A percentile compares a stretch with the other conserved stretches of the same genome.
Evolutionary conservation across 2,329 filamentous ascomycete genomes (phyloP).

Genomic region (Magnaporthales sp.): DNA sequence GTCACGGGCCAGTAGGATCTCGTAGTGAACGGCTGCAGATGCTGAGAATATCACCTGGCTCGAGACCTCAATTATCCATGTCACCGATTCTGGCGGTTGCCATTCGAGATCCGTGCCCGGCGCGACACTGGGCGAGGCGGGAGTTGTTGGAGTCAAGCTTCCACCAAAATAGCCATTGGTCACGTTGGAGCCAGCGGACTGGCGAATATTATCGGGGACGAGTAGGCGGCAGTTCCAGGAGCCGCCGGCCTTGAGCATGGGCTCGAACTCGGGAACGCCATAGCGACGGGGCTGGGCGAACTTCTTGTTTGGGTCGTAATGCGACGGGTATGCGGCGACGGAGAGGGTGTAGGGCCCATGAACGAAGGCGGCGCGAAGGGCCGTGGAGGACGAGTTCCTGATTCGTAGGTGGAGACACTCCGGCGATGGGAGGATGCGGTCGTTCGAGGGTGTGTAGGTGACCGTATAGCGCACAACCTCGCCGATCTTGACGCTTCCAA

Average conservation of each 20-base stretch:
- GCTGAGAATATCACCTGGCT: constrained; percentile 93
- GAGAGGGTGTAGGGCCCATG: constrained; percentile 92
- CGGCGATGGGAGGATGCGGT: constrained; percentile 84
- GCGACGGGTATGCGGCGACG: constrained; percentile 74
- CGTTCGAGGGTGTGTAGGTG: constrained; percentile 82
- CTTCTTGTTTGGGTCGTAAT: constrained; percentile 75
- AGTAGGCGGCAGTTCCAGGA: constrained; percentile 73
- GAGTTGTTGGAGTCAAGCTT: neutral
- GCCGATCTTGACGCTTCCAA: constrained; percentile 86
- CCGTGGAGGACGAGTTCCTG: constrained; percentile 84
- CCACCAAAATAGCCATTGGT: constrained; percentile 36
- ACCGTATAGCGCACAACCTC: constrained; percentile 88
- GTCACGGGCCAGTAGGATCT: constrained; percentile 78
- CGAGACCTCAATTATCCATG: constrained; percentile 82
- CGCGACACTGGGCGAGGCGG: neutral
- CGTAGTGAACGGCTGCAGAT: constrained; percentile 79
- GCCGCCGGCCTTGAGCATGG: constrained; percentile 90
- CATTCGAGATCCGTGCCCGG: neutral
- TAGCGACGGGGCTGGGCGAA: constrained; percentile 60
- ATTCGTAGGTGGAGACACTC: constrained; percentile 74
- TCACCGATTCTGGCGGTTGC: neutral
- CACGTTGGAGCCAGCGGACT: constrained; percentile 51
- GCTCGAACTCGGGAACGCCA: constrained; percentile 85
- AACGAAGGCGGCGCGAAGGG: constrained; percentile 87
- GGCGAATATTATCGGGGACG: constrained; percentile 70